Base-by-base conservation (phyloP, 192 early-diverging fungal species). In the Chytriomyces confervae region DNA sequence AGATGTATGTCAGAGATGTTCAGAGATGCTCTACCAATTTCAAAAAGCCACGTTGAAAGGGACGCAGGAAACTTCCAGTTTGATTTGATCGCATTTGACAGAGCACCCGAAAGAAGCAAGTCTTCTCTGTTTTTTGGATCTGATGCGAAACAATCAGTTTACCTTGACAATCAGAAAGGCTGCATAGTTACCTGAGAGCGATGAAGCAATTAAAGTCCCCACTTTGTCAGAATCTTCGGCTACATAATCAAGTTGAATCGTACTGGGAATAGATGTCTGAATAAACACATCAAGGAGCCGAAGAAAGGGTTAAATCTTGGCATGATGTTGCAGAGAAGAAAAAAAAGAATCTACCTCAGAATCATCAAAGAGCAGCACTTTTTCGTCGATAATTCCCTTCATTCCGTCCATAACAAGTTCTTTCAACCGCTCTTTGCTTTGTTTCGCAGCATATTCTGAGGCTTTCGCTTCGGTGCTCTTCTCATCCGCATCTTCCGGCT, bases 21-120 rank as follows among this genome's bases (percentile, higher is more conserved):
- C 10, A 57, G n/a, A 57, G 51, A 13, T 20, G 24, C 1, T 20
- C 13, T 57, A 57, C 53, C 53, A 57, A 48, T 76, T 23, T 76
- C 46, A 36, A 76, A 76, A 9, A 76, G 64, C 74, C 74, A 76
- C 5, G 11, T n/a, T 6, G 48, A 27, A 8, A 76, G 36, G 23
- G 5, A 16, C 10, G 64, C 74, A 24, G 74, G 74, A 20, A 48
- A 66, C 44, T 66, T n/a, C 74, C 74, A 76, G 62, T 50, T 49
- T 10, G 74, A 64, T 49, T 64, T 20, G 7, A 76, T 49, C 7
- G 74, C 13, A 13, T 44, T 18, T 11, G 5, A 36, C 9, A 76
- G 48, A 48, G 62, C 48, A 18, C 63, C 74, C 3, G 74, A 64
- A 6, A 64, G 8, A 1, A 76, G 36, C 47, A 76, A 76, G 1